phyloP scores from a whole-genome alignment of 352 stramenopile species.

The Lagenidium giganteum region DNA sequence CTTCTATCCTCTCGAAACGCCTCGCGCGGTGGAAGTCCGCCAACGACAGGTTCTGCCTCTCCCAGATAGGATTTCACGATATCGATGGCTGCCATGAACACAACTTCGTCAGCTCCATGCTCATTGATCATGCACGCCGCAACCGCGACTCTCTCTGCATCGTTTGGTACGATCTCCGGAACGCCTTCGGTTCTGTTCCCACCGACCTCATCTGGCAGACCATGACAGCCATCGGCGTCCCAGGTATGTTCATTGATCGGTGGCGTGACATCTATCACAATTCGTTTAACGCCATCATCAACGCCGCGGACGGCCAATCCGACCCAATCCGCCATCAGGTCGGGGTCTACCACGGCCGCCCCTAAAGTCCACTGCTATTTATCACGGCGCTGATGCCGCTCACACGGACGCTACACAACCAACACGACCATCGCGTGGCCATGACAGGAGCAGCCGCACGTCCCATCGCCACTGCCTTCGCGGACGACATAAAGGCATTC shows the following conservation, averaged over 20 bases:
- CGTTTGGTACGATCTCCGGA: slow-evolving; percentile 22
- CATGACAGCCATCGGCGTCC: slow-evolving; percentile 7
- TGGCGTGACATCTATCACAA: slow-evolving; percentile 3
- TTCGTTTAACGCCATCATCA: no score
- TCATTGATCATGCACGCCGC: slow-evolving; percentile 18
- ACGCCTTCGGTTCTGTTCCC: slow-evolving; percentile 19
- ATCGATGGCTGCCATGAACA: slow-evolving; percentile 25
- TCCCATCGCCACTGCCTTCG: no score
- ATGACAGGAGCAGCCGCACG: no score
- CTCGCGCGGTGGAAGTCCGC: slow-evolving; percentile 12
- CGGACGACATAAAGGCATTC: no score
- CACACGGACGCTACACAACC: no score
- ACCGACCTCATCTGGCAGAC: slow-evolving; percentile 9
- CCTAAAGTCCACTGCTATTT: no score
- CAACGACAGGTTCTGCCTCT: slow-evolving; percentile 6
- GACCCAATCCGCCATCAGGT: slow-evolving; percentile 10
- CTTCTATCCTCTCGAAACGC: slow-evolving; percentile 10
- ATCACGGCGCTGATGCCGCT: no score
- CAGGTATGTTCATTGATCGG: slow-evolving; percentile 1
- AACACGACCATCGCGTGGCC: no score
- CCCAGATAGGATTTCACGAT: slow-evolving; percentile 21
- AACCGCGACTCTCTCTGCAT: slow-evolving; percentile 5
- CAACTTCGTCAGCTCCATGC: slow-evolving; percentile 16
- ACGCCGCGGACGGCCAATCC: slow-evolving; percentile 12
- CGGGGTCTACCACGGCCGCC: no score